These are phyloP conservation scores for Phylloporus scabripes DNA, from an alignment of 768 basidiomycete genomes.

Conservation along the genomic window DNA sequence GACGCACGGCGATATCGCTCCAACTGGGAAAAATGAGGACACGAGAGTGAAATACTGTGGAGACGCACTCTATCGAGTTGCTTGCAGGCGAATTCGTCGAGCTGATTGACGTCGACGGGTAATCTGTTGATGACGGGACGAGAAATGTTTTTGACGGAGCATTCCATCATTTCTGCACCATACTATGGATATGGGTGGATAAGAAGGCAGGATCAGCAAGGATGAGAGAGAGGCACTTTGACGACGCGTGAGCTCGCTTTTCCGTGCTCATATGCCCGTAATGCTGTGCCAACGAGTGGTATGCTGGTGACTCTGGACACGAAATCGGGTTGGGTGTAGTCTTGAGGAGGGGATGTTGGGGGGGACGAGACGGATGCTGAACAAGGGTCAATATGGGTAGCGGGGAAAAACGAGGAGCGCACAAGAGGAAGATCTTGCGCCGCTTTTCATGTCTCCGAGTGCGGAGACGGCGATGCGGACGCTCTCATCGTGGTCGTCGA, in stretches of 20 bases:
- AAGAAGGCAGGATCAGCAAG: not conserved
- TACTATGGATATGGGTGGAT: conserved; percentile 45
- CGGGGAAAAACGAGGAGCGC: not conserved
- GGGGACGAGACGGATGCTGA: conserved; percentile 1
- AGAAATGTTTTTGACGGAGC: conserved; percentile 73
- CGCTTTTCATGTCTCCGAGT: conserved; percentile 71
- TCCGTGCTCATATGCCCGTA: conserved; percentile 73
- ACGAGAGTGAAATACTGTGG: not conserved
- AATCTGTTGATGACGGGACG: conserved; percentile 76
- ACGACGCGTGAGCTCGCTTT: conserved; percentile 82
- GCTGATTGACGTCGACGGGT: conserved; percentile 63
- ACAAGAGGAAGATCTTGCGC: conserved; percentile 14
- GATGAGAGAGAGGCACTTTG: conserved; percentile 46
- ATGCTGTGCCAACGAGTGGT: conserved; percentile 67
- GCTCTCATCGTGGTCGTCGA: conserved; percentile 63
- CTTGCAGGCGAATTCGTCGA: conserved; percentile 86
- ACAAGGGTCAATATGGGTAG: not conserved
- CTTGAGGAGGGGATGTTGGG: conserved; percentile 9
- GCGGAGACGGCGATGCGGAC: conserved; percentile 76
- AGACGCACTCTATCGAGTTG: conserved; percentile 73
- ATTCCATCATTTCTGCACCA: conserved; percentile 84
- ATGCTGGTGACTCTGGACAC: conserved; percentile 59
- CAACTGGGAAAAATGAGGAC: conserved; percentile 30
- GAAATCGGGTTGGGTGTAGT: conserved; percentile 26
- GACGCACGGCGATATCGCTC: conserved; percentile 47